These are phyloP conservation scores for Nicotiana sylvestris DNA, from an alignment of 257 asterid genomes.

Conservation along the genomic window DNA sequence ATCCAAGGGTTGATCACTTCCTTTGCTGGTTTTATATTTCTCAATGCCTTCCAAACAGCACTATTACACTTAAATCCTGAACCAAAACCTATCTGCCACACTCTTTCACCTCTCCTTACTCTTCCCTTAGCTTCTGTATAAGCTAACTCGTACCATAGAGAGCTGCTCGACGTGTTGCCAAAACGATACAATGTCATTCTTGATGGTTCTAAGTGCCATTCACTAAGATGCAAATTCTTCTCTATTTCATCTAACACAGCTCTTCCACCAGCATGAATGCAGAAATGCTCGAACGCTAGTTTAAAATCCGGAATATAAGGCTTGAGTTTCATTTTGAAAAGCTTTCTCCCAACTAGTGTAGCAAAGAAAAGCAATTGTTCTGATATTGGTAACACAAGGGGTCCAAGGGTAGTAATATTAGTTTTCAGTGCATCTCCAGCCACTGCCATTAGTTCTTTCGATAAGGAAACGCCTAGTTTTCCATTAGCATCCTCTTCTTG, in stretches of 20 bases:
- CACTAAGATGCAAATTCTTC: slow-evolving; percentile 35
- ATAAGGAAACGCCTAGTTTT: slow-evolving; percentile 32
- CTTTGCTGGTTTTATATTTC: slow-evolving; percentile 25
- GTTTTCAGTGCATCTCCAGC: slow-evolving; percentile 44
- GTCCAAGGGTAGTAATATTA: slow-evolving; percentile 37
- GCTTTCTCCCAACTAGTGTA: slow-evolving; percentile 28
- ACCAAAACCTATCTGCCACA: slow-evolving; percentile 44
- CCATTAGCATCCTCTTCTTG: slow-evolving; percentile 36
- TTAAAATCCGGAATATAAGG: slow-evolving; percentile 39
- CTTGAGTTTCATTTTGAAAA: slow-evolving; percentile 34
- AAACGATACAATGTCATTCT: slow-evolving; percentile 40
- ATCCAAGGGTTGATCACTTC: slow-evolving; percentile 33
- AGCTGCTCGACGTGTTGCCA: slow-evolving; percentile 44
- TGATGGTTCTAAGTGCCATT: slow-evolving; percentile 41
- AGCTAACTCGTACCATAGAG: slow-evolving; percentile 42
- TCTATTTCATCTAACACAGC: slow-evolving; percentile 42
- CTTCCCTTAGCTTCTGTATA: slow-evolving; percentile 41
- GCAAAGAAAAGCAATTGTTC: slow-evolving; percentile 38
- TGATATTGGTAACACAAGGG: slow-evolving; percentile 35
- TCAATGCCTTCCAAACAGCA: slow-evolving; percentile 41
- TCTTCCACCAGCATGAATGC: slow-evolving; percentile 47
- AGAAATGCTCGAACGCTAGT: slow-evolving; percentile 42
- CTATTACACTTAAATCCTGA: slow-evolving; percentile 44
- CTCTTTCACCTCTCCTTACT: slow-evolving; percentile 35
- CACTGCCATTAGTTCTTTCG: slow-evolving; percentile 43